phyloP scores from a whole-genome alignment of 2,329 filamentous ascomycete species.

The Penicillium sp. region DNA sequence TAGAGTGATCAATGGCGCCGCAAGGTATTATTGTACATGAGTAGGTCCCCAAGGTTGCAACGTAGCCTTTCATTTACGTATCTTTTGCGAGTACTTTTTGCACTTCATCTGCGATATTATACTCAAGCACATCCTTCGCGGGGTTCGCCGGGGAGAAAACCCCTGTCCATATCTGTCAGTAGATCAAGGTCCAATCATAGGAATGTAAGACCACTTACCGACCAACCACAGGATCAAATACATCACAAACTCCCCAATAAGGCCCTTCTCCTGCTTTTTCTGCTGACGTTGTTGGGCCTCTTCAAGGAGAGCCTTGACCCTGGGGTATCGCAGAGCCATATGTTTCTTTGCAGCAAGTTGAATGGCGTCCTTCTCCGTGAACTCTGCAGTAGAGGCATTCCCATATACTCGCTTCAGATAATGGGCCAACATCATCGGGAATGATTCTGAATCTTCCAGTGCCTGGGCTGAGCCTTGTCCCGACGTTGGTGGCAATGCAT shows the following conservation, averaged over 20 bases:
- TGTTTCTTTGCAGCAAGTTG: slow-evolving; percentile 32
- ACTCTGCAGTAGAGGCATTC: not conserved
- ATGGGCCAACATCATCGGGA: slow-evolving; percentile 44
- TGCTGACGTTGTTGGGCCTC: slow-evolving; percentile 34
- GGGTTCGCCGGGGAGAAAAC: slow-evolving; percentile 20
- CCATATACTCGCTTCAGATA: slow-evolving; percentile 21
- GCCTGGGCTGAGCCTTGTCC: slow-evolving; percentile 59
- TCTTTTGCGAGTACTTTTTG: not conserved
- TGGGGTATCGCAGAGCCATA: slow-evolving; percentile 35
- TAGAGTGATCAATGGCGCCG: not conserved
- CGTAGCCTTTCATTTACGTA: not conserved
- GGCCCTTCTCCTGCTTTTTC: slow-evolving; percentile 34
- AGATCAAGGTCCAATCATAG: not conserved
- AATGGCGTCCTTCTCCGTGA: slow-evolving; percentile 11
- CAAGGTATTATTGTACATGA: not conserved
- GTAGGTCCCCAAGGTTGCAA: too few relatives aligned
- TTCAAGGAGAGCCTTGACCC: slow-evolving; percentile 34
- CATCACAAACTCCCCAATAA: slow-evolving; percentile 39
- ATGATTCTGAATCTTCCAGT: slow-evolving; percentile 54
- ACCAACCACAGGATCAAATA: slow-evolving; percentile 39
- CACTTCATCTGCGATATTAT: slow-evolving; percentile 18
- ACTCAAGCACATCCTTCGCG: slow-evolving; percentile 8
- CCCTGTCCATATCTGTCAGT: slow-evolving; percentile 13
- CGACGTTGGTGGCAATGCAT: slow-evolving; percentile 55
- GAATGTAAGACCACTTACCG: slow-evolving; percentile 21